phyloP scores from a whole-genome alignment of 148 eudicot genomes.

The Pharnaceum exiguum region DNA sequence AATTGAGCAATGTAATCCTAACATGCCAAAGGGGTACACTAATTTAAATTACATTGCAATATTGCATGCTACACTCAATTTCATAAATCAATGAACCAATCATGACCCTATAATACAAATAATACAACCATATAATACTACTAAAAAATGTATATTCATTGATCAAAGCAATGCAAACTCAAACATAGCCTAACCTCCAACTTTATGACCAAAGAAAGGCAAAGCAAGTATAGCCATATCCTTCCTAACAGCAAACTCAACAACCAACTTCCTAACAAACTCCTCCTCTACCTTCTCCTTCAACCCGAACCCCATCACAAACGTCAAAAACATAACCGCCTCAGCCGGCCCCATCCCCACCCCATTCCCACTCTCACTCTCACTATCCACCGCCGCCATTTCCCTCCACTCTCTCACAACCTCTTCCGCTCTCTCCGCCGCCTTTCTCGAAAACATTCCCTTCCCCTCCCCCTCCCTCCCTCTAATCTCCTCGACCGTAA shows the following conservation, averaged over 20 bases:
- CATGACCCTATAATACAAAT: no score
- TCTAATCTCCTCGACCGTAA: slow-evolving; percentile 30
- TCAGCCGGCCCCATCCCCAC: slow-evolving; percentile 44
- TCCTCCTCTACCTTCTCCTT: slow-evolving; percentile 41
- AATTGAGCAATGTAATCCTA: no score
- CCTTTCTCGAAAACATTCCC: slow-evolving; percentile 16
- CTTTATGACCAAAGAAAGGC: slow-evolving; percentile 42
- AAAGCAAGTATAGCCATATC: slow-evolving; percentile 55
- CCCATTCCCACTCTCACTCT: slow-evolving; percentile 19
- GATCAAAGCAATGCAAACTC: not conserved
- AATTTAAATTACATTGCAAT: no score
- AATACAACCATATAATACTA: not conserved
- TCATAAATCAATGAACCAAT: no score
- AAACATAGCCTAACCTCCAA: slow-evolving; percentile 37
- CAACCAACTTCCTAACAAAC: slow-evolving; percentile 41
- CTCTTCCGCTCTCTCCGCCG: slow-evolving; percentile 30
- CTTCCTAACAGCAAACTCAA: slow-evolving; percentile 43
- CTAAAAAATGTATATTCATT: not conserved
- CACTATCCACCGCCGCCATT: slow-evolving; percentile 15
- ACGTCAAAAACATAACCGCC: slow-evolving; percentile 47
- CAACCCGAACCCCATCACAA: slow-evolving; percentile 54
- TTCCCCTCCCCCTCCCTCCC: slow-evolving; percentile 3
- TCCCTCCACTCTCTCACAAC: slow-evolving; percentile 44
- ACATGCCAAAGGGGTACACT: no score
- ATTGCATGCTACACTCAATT: no score